Evolutionary conservation across 306 rosid species (phyloP).

Genomic region (Castanopsis chinensis): DNA sequence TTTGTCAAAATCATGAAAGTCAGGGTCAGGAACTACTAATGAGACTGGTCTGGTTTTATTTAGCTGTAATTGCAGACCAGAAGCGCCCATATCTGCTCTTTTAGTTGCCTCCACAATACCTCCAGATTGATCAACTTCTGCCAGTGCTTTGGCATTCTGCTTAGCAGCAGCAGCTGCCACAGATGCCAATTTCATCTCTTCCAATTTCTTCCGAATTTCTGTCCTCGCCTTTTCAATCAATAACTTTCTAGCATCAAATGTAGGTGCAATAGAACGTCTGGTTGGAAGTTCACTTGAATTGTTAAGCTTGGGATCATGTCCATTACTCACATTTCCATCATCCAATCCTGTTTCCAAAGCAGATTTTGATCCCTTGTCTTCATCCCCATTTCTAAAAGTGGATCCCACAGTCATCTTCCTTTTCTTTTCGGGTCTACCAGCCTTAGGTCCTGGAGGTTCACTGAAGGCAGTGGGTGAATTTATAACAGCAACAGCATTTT

Average conservation of each 20-base stretch:
- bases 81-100: conserved; percentile 33
- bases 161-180: conserved; percentile 37
- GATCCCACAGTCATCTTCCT: conserved; percentile 57
- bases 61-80: conserved; percentile 45
- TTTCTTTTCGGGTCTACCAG: conserved; percentile 57
- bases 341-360: conserved; percentile 51
- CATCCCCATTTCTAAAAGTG: conserved; percentile 49
- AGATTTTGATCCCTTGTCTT: conserved; percentile 46
- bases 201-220: conserved; percentile 72
- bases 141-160: conserved; percentile 38
- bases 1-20: conserved; percentile 94
- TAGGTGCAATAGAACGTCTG: conserved; percentile 68
- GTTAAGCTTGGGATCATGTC: conserved; percentile 44
- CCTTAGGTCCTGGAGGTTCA: conserved; percentile 47
- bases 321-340: conserved; percentile 57
- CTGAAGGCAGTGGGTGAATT: conserved; percentile 42
- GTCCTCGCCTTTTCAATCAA: conserved; percentile 83
- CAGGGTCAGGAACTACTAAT: conserved; percentile 85
- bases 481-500: conserved; percentile 37
- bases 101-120: conserved; percentile 28
- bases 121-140: conserved; percentile 42
- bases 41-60: conserved; percentile 52
- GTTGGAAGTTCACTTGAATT: conserved; percentile 45
- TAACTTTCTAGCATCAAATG: conserved; percentile 76
- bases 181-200: conserved; percentile 64